A percentile compares a stretch with the other conserved stretches of the same genome.
Evolutionary conservation across 176 grass and related monocot genomes (phyloP).

Genomic region (bread wheat (Triticum aestivum)): IWGSC_CS_RefSeq_v2.1 NC_057804.1:241938927-241939426

Average conservation of each 20-base stretch:
- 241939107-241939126: slow-evolving; percentile 67
- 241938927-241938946: slow-evolving; percentile 97
- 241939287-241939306: slow-evolving; percentile 55
- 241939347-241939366: slow-evolving; percentile 48
- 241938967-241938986: slow-evolving; percentile 95
- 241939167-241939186: slow-evolving; percentile 67
- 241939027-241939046: slow-evolving; percentile 99
- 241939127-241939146: slow-evolving; percentile 82
- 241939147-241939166: slow-evolving; percentile 67
- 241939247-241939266: slow-evolving; percentile 93
- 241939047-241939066: slow-evolving; percentile 99
- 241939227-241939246: slow-evolving; percentile 99
- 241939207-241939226: slow-evolving; percentile 95
- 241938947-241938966: slow-evolving; percentile 84
- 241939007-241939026: slow-evolving; percentile 94
- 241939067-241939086: slow-evolving; percentile 84
- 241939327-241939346: slow-evolving; percentile 49
- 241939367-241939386: slow-evolving; percentile 34
- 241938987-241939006: slow-evolving; percentile 86
- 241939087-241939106: slow-evolving; percentile 70
- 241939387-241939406: slow-evolving; percentile 52
- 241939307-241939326: slow-evolving; percentile 38
- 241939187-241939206: slow-evolving; percentile 70
- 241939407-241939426: slow-evolving; percentile 53
- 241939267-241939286: slow-evolving; percentile 72